Percentiles rank a stretch among this genome's conserved stretches.
Evolutionary conservation across 805 yeast species (phyloP).

Genomic region (Suhomyces xylopsoci): DNA sequence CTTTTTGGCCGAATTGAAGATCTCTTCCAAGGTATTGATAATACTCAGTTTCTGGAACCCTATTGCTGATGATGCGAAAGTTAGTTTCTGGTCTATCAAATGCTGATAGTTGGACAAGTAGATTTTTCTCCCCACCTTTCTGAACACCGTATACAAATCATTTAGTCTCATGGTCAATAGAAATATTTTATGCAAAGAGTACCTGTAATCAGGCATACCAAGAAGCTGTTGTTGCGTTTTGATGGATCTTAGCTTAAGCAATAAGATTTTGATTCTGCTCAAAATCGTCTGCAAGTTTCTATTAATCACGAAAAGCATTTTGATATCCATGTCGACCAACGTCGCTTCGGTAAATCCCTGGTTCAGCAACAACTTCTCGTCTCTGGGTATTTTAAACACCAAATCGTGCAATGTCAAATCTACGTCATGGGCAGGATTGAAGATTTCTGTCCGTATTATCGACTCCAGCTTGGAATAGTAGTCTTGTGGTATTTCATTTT

Average conservation of each 20-base stretch:
- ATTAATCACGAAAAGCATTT: slow-evolving; percentile 25
- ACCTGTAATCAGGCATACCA: slow-evolving; percentile 31
- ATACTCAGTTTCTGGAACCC: slow-evolving; percentile 27
- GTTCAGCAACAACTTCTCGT: slow-evolving; percentile 12
- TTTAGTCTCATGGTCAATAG: slow-evolving; percentile 46
- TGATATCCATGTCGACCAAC: slow-evolving; percentile 40
- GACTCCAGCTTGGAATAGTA: slow-evolving; percentile 18
- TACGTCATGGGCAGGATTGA: slow-evolving; percentile 18
- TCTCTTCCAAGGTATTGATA: slow-evolving; percentile 32
- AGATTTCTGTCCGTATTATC: slow-evolving; percentile 18
- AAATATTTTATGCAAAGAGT: slow-evolving; percentile 46
- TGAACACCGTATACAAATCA: slow-evolving; percentile 46
- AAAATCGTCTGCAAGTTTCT: slow-evolving; percentile 26
- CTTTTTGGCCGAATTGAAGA: slow-evolving; percentile 43
- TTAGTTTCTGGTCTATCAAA: slow-evolving; percentile 41
- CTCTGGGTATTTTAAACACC: slow-evolving; percentile 14
- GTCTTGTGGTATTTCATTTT: slow-evolving; percentile 2
- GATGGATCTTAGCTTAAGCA: slow-evolving; percentile 18
- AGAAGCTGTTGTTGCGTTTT: slow-evolving; percentile 10
- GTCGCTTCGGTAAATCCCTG: slow-evolving; percentile 19
- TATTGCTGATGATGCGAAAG: slow-evolving; percentile 24
- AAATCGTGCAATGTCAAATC: slow-evolving; percentile 25
- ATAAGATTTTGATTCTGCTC: slow-evolving; percentile 18
- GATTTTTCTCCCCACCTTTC: slow-evolving; percentile 47
- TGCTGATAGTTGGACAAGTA: slow-evolving; percentile 43